Evolutionary conservation across 768 basidiomycete species (phyloP).

Genomic region (Phlebiopsis flavidoalba): DNA sequence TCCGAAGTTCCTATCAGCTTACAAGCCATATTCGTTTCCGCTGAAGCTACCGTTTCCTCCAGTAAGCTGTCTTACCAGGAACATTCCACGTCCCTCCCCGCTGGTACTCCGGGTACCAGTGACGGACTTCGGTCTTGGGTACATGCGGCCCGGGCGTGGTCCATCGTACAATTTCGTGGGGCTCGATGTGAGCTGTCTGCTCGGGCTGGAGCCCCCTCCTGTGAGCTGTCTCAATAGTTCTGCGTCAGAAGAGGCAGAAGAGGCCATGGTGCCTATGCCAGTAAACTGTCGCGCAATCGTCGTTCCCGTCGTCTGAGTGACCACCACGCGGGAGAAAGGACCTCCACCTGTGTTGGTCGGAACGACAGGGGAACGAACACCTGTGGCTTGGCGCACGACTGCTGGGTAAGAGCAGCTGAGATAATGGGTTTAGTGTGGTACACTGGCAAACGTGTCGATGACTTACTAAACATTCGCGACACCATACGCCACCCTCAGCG

Average conservation of each 20-base stretch:
- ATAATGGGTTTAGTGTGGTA: background rate
- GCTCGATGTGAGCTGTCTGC: conserved; percentile 57
- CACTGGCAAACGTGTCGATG: conserved; percentile 1
- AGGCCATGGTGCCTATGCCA: conserved; percentile 36
- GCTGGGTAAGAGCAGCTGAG: conserved; percentile 53
- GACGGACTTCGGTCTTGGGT: conserved; percentile 72
- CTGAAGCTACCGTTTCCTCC: conserved; percentile 34
- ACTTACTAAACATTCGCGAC: conserved; percentile 77
- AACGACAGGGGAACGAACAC: conserved; percentile 42
- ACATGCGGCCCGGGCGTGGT: conserved; percentile 29
- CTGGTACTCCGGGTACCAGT: conserved; percentile 57
- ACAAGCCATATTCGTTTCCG: conserved; percentile 18
- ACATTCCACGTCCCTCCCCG: conserved; percentile 73
- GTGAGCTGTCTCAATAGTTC: conserved; percentile 51
- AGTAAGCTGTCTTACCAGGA: conserved; percentile 74
- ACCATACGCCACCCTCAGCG: conserved; percentile 69
- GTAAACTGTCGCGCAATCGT: conserved; percentile 76
- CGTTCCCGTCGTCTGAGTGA: conserved; percentile 63
- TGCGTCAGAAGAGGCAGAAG: conserved; percentile 11
- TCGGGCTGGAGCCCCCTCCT: conserved; percentile 62
- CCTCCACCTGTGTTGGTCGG: conserved; percentile 39
- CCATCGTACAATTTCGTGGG: conserved; percentile 66
- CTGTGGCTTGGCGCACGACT: conserved; percentile 47
- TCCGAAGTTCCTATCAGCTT: background rate
- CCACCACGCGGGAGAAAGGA: conserved; percentile 27